phyloP scores from a whole-genome alignment of 2,329 filamentous ascomycete species.

The Aspergillus cejpii region DNA sequence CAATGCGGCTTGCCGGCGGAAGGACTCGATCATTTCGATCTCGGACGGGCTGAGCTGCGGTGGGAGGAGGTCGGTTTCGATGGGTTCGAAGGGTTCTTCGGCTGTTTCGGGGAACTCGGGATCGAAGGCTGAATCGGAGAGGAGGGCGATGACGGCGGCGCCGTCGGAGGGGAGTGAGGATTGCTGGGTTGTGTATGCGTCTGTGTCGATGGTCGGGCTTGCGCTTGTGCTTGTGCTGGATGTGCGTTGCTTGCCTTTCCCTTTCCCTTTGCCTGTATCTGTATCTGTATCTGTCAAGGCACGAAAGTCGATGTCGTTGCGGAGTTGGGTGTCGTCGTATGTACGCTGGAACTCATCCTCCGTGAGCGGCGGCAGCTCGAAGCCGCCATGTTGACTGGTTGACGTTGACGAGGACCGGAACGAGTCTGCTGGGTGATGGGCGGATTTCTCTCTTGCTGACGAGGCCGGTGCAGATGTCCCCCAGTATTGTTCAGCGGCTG shows the following conservation, averaged over 20 bases:
- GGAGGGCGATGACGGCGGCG: constrained; percentile 37
- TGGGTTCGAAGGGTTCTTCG: constrained; percentile 22
- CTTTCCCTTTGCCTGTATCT: constrained; percentile 16
- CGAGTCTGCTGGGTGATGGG: constrained; percentile 11
- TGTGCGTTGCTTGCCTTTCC: not conserved
- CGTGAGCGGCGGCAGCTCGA: constrained; percentile 14
- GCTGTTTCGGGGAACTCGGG: constrained; percentile 19
- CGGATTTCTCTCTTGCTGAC: constrained; percentile 3
- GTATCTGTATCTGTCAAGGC: not conserved
- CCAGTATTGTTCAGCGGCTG: constrained; percentile 15
- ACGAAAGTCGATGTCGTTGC: not conserved
- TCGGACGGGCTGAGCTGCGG: constrained; percentile 23
- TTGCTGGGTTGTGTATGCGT: constrained; percentile 15
- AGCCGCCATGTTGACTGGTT: constrained; percentile 11
- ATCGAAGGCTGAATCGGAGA: constrained; percentile 31
- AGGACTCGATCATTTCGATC: constrained; percentile 29
- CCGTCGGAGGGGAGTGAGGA: constrained; percentile 33
- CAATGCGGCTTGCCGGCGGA: constrained; percentile 19
- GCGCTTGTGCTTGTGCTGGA: not conserved
- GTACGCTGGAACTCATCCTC: constrained; percentile 21
- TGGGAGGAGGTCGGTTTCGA: constrained; percentile 17
- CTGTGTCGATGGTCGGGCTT: constrained; percentile 11
- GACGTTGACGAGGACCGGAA: constrained; percentile 18
- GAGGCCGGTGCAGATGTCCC: constrained; percentile 7
- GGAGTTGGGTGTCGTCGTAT: constrained; percentile 6